Evolutionary conservation across 352 stramenopile species (phyloP).

Genomic region (Globisporangium nagaii): DNA sequence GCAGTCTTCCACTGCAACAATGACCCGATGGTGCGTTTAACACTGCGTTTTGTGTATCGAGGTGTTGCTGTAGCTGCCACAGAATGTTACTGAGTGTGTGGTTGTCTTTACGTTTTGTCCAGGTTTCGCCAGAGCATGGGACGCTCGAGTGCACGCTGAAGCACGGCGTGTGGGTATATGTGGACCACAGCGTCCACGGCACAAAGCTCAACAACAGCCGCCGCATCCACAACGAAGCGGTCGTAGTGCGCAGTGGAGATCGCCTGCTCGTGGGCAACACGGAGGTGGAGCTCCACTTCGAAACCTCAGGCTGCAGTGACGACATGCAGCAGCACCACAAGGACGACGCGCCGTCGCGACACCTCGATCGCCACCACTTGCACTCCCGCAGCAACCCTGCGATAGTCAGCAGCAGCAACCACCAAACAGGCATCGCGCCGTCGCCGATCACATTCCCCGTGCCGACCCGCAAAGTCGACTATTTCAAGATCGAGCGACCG

Average conservation of each 20-base stretch:
- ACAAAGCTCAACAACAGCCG: conserved; percentile 33
- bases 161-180: conserved; percentile 66
- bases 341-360: conserved; percentile 7
- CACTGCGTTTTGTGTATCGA: background rate
- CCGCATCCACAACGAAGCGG: conserved; percentile 39
- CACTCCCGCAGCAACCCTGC: background rate
- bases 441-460: conserved; percentile 6
- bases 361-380: background rate
- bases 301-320: conserved; percentile 1
- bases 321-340: background rate
- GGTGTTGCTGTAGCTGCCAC: background rate
- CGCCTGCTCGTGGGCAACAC: conserved; percentile 46
- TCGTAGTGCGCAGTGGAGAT: conserved; percentile 54
- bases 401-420: background rate
- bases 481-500: conserved; percentile 3
- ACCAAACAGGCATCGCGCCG: background rate
- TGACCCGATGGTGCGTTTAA: conserved; percentile 6
- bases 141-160: conserved; percentile 45
- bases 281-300: conserved; percentile 38
- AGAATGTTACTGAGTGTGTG: background rate
- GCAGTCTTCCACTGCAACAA: conserved; percentile 20
- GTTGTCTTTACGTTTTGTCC: background rate
- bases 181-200: conserved; percentile 60
- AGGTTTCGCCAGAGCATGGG: conserved; percentile 25
- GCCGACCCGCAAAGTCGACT: background rate